Conservation (phyloP, 208 protist genomes). For the Histomonas meleagridis region DNA sequence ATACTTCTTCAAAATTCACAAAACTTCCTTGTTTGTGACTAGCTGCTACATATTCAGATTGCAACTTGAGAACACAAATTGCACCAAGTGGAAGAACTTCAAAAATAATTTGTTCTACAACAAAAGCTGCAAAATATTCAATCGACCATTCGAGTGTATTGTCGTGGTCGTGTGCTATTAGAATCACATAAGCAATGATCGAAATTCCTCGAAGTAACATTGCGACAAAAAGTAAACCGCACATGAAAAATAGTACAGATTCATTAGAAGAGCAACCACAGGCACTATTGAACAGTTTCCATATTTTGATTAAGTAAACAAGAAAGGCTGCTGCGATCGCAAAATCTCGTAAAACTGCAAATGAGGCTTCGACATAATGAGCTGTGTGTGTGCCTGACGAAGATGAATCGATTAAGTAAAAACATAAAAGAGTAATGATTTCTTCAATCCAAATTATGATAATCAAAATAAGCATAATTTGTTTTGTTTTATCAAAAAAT, state of each 20-base stretch:
- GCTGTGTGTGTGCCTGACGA: not conserved
- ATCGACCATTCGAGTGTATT: not conserved
- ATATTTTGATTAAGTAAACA: not conserved
- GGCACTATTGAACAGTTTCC: not conserved
- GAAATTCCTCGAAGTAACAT: not conserved
- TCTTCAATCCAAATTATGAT: not conserved
- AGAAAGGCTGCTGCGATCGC: not conserved
- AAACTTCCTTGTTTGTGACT: too few species aligned
- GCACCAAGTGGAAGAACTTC: slow-evolving; percentile 17
- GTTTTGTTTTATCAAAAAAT: not conserved
- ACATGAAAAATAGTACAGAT: not conserved
- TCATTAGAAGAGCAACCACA: not conserved
- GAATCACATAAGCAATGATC: not conserved
- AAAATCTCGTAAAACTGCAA: not conserved
- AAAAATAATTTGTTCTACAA: not conserved
- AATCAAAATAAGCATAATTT: not conserved
- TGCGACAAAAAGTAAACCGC: not conserved
- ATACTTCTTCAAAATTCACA: too few species aligned
- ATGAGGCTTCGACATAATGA: not conserved
- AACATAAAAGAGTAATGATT: too few species aligned
- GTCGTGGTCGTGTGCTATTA: not conserved
- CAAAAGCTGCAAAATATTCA: not conserved
- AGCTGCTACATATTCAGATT: too few species aligned
- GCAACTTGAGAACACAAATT: too few species aligned
- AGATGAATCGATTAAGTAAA: not conserved